Conservation (phyloP, 1,284 basidiomycete genomes). For the Puccinia horiana region DNA sequence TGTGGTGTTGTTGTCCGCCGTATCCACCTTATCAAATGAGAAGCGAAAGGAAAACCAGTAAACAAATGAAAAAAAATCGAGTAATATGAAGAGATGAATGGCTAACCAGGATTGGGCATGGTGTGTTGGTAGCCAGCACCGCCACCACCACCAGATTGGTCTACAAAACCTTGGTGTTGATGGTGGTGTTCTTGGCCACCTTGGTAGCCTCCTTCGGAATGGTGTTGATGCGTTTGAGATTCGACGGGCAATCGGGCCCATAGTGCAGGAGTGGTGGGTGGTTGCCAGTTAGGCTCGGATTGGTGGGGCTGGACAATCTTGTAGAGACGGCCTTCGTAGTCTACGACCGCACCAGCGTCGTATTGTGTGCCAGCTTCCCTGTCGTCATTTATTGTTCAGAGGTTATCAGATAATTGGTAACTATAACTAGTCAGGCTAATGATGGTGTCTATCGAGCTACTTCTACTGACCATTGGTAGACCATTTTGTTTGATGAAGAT, state of each 20-base stretch:
- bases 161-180: slow-evolving; percentile 30
- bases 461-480: not conserved
- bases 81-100: not conserved
- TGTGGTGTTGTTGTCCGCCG: slow-evolving; percentile 31
- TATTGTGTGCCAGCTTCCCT: slow-evolving; percentile 41
- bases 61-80: not conserved
- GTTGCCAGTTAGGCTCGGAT: slow-evolving; percentile 44
- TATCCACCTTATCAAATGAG: slow-evolving; percentile 5
- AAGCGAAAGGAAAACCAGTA: not conserved
- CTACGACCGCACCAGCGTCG: slow-evolving; percentile 29
- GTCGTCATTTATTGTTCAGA: not conserved
- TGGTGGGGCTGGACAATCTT: slow-evolving; percentile 44
- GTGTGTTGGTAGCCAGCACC: slow-evolving; percentile 6
- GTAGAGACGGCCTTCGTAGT: slow-evolving; percentile 31
- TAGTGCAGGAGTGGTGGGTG: slow-evolving; percentile 27
- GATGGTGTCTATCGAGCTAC: not conserved
- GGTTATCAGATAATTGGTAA: not conserved
- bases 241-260: slow-evolving; percentile 35
- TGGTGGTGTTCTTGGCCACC: slow-evolving; percentile 32
- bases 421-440: too few relatives aligned
- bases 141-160: slow-evolving; percentile 30
- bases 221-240: slow-evolving; percentile 16
- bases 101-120: slow-evolving; percentile 41
- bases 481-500: slow-evolving; percentile 1
- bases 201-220: slow-evolving; percentile 22